Percentiles rank a stretch among this genome's conserved stretches.
phyloP scores from a whole-genome alignment of 495 filamentous ascomycete species.

The Friedmanniomyces simplex region DNA sequence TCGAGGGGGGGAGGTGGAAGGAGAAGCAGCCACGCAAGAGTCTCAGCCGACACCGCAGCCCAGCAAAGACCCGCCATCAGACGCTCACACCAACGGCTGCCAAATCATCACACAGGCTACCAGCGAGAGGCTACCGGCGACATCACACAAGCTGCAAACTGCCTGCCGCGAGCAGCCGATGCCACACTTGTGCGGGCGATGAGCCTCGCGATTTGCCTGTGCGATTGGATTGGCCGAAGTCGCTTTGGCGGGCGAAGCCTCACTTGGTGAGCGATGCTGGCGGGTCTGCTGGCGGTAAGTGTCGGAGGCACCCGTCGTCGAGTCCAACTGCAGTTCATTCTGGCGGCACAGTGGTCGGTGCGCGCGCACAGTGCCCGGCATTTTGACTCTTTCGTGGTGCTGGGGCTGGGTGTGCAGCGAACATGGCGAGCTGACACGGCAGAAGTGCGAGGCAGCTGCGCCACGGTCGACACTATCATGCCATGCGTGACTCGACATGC shows the following conservation, averaged over 20 bases:
- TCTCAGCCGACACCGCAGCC: background rate
- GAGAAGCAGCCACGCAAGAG: background rate
- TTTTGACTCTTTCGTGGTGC: too few species aligned
- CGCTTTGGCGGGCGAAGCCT: background rate
- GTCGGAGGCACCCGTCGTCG: background rate
- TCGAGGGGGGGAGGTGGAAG: too few species aligned
- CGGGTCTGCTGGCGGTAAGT: background rate
- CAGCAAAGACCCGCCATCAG: background rate
- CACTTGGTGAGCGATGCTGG: background rate
- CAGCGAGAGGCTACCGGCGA: background rate
- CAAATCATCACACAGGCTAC: background rate
- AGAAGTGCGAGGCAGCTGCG: too few species aligned
- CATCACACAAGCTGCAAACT: background rate
- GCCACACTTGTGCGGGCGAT: background rate
- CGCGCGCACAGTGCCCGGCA: too few species aligned
- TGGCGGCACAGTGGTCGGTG: background rate
- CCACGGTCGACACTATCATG: too few species aligned
- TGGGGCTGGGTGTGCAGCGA: too few species aligned
- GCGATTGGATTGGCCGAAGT: too few species aligned
- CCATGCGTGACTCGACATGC: too few species aligned
- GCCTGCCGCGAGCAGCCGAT: background rate
- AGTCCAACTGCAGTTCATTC: background rate
- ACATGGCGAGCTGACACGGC: too few species aligned
- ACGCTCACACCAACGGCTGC: background rate
- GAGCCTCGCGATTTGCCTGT: background rate